Conservation (phyloP, 2,329 filamentous ascomycete genomes). For the Apiospora aurea region DNA sequence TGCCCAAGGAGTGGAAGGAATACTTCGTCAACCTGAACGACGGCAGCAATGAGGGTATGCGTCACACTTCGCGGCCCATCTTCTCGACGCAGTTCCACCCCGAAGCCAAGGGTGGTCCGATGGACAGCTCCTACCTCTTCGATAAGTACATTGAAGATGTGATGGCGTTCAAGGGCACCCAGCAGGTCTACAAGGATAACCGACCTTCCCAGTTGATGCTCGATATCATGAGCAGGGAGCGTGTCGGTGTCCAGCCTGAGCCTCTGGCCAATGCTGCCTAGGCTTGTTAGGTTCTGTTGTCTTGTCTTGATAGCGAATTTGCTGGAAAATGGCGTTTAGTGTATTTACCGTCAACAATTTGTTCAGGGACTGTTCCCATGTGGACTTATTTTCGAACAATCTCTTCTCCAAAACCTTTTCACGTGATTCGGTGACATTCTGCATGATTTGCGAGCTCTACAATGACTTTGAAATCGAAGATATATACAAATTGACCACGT, state of each 20-base stretch:
- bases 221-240: slow-evolving; percentile 91
- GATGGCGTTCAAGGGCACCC: slow-evolving; percentile 84
- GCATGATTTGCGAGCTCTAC: too few species aligned
- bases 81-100: slow-evolving; percentile 99
- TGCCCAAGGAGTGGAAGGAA: slow-evolving; percentile 90
- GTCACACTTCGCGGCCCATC: slow-evolving; percentile 94
- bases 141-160: slow-evolving; percentile 96
- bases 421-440: background rate
- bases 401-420: background rate
- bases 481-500: too few species aligned
- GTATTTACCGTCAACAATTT: slow-evolving; percentile 13
- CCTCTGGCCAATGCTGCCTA: slow-evolving; percentile 61
- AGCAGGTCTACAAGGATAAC: slow-evolving; percentile 83
- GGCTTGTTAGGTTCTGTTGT: slow-evolving; percentile 16
- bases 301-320: slow-evolving; percentile 16
- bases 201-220: slow-evolving; percentile 86
- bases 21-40: slow-evolving; percentile 99
- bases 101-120: slow-evolving; percentile 95
- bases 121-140: slow-evolving; percentile 95
- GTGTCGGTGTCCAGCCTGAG: slow-evolving; percentile 83
- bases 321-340: slow-evolving; percentile 21
- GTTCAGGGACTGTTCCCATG: background rate
- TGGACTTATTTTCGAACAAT: background rate
- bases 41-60: slow-evolving; percentile 95
- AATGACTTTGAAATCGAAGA: too few species aligned